A percentile compares a stretch with the other conserved stretches of the same genome.
These are phyloP conservation scores for Pyrenochaeta sp. DNA, from an alignment of 2,329 filamentous ascomycete species.

Conservation along the genomic window DNA sequence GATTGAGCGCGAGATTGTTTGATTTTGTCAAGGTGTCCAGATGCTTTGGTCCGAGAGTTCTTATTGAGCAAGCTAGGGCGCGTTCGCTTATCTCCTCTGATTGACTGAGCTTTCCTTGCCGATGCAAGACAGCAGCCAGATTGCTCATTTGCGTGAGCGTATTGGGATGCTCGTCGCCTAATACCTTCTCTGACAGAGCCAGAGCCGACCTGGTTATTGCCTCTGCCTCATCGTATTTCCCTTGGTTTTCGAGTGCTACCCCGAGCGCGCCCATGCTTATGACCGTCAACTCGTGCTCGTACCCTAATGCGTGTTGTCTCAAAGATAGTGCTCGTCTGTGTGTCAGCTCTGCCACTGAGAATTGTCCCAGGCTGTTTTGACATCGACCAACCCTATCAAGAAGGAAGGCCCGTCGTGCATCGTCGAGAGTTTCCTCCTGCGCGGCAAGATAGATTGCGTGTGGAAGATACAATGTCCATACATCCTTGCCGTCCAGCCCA, in stretches of 20 bases:
- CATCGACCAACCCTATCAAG: constrained; percentile 16
- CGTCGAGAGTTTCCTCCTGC: constrained; percentile 3
- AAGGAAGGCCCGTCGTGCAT: constrained; percentile 5
- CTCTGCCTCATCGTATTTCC: no score
- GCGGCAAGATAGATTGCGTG: constrained; percentile 28
- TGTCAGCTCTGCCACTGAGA: constrained; percentile 9
- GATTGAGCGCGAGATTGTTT: background rate
- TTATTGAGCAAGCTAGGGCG: constrained; percentile 2
- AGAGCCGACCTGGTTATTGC: no score
- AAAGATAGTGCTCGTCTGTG: no score
- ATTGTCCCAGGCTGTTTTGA: constrained; percentile 14
- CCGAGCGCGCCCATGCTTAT: no score
- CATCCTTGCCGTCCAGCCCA: constrained; percentile 22
- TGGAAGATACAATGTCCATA: constrained; percentile 41
- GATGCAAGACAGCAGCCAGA: background rate
- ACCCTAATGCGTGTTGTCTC: no score
- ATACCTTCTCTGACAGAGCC: no score
- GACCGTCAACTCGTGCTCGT: no score
- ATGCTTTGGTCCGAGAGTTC: constrained; percentile 8
- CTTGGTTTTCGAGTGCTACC: no score
- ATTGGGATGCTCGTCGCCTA: constrained; percentile 4
- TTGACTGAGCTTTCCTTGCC: constrained; percentile 7
- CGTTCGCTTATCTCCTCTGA: constrained; percentile 1
- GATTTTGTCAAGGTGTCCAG: constrained; percentile 4
- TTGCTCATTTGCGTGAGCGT: constrained; percentile 5